Conservation (phyloP, 2,329 filamentous ascomycete genomes). For the Penicillium concentricum region DNA sequence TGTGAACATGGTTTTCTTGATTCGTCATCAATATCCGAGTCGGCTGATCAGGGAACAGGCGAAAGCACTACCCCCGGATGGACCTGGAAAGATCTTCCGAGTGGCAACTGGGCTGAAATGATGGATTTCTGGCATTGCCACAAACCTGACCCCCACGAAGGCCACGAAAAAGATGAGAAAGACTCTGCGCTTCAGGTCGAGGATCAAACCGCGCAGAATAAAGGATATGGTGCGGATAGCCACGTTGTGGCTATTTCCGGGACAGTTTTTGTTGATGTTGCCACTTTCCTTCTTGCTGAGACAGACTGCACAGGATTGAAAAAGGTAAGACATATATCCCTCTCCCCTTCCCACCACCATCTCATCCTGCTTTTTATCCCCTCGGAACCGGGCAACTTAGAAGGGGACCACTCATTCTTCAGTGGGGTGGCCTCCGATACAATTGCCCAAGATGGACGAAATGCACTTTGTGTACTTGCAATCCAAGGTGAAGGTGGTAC, state of each 20-base stretch:
- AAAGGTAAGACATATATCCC: conserved; percentile 31
- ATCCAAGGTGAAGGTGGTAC: neutral
- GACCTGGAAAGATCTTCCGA: conserved; percentile 88
- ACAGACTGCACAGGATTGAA: conserved; percentile 59
- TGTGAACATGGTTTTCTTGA: conserved; percentile 26
- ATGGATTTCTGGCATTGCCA: conserved; percentile 99
- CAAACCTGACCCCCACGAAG: conserved; percentile 65
- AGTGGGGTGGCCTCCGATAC: conserved; percentile 58
- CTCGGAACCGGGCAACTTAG: conserved; percentile 49
- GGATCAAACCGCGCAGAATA: conserved; percentile 53
- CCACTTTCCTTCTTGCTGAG: conserved; percentile 69
- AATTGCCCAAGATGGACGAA: conserved; percentile 53
- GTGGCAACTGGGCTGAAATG: conserved; percentile 98
- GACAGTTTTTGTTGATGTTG: conserved; percentile 77
- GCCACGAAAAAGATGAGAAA: conserved; percentile 45
- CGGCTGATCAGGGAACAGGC: neutral
- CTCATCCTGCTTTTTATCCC: neutral
- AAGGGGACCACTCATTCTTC: conserved; percentile 52
- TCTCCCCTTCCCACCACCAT: neutral
- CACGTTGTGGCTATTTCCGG: conserved; percentile 65
- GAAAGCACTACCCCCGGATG: conserved; percentile 33
- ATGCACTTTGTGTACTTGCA: conserved; percentile 6
- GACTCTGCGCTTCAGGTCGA: conserved; percentile 33
- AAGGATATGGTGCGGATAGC: conserved; percentile 82
- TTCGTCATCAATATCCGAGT: neutral